These are phyloP conservation scores for Quercus rubra DNA, from an alignment of 306 rosid genomes.

Conservation along the genomic window DNA sequence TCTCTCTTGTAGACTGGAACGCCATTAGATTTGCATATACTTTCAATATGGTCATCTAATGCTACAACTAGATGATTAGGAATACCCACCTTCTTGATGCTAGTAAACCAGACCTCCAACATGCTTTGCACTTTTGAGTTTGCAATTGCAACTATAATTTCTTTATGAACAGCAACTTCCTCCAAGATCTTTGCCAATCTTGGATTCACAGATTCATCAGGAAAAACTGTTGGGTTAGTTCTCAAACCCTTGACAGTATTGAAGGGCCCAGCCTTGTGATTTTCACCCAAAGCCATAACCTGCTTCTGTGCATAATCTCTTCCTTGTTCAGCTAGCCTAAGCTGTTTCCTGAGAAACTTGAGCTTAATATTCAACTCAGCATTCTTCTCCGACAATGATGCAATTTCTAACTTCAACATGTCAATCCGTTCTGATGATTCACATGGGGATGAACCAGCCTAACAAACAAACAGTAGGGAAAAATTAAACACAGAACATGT, in stretches of 20 bases:
- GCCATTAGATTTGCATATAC: constrained; percentile 60
- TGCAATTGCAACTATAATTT: constrained; percentile 68
- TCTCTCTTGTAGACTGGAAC: constrained; percentile 82
- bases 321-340: constrained; percentile 63
- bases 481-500: not conserved
- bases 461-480: constrained; percentile 13
- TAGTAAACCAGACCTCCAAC: constrained; percentile 72
- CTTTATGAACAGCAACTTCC: constrained; percentile 62
- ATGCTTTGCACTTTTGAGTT: constrained; percentile 68
- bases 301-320: constrained; percentile 67
- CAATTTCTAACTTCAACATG: constrained; percentile 47
- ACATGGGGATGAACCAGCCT: constrained; percentile 50
- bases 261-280: constrained; percentile 76
- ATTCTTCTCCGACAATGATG: constrained; percentile 45
- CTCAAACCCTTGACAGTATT: constrained; percentile 80
- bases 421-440: constrained; percentile 48
- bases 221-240: constrained; percentile 68
- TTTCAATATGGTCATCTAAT: constrained; percentile 58
- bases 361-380: constrained; percentile 48
- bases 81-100: constrained; percentile 70
- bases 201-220: constrained; percentile 76
- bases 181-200: constrained; percentile 69
- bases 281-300: constrained; percentile 53
- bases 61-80: constrained; percentile 74
- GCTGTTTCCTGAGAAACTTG: constrained; percentile 45